These are phyloP conservation scores for Ilyonectria sp. DNA, from an alignment of 2,329 filamentous ascomycete genomes.

Conservation along the genomic window DNA sequence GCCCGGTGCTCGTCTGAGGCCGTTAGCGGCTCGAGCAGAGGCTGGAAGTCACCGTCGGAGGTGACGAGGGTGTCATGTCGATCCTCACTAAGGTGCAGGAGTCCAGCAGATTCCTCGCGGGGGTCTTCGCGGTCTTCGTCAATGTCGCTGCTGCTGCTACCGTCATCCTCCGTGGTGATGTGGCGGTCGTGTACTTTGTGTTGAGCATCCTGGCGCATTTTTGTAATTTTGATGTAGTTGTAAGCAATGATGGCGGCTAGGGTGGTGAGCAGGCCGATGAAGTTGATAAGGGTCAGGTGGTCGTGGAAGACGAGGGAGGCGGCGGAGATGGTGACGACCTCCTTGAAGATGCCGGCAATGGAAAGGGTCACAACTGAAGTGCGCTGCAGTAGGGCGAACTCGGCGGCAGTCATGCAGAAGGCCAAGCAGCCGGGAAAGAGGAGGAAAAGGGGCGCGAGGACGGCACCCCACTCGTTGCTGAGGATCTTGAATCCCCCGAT, in stretches of 20 bases:
- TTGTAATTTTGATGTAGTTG: constrained; percentile 93
- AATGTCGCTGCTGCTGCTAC: constrained; percentile 57
- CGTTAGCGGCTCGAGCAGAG: constrained; percentile 49
- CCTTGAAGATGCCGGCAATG: constrained; percentile 98
- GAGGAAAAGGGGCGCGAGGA: constrained; percentile 79
- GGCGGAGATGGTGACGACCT: constrained; percentile 94
- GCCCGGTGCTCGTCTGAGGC: constrained; percentile 34
- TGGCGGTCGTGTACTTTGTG: constrained; percentile 63
- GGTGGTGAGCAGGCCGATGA: constrained; percentile 89
- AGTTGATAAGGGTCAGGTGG: constrained; percentile 87
- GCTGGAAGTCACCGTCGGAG: constrained; percentile 58
- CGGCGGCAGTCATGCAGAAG: constrained; percentile 96
- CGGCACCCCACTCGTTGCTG: constrained; percentile 75
- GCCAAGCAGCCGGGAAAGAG: constrained; percentile 92
- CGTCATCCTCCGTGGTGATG: constrained; percentile 51
- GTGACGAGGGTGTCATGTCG: constrained; percentile 55
- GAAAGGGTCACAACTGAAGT: constrained; percentile 96
- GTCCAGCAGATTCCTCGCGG: constrained; percentile 61
- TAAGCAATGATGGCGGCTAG: constrained; percentile 89
- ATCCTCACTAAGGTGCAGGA: constrained; percentile 60
- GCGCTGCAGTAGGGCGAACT: constrained; percentile 94
- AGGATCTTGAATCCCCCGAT: constrained; percentile 76
- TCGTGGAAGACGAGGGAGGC: constrained; percentile 93
- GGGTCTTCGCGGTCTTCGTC: constrained; percentile 59
- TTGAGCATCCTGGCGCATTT: constrained; percentile 86